Evolutionary conservation across 179 eudicot genomes (phyloP).

Genomic region (Heliamphora pulchella): DNA sequence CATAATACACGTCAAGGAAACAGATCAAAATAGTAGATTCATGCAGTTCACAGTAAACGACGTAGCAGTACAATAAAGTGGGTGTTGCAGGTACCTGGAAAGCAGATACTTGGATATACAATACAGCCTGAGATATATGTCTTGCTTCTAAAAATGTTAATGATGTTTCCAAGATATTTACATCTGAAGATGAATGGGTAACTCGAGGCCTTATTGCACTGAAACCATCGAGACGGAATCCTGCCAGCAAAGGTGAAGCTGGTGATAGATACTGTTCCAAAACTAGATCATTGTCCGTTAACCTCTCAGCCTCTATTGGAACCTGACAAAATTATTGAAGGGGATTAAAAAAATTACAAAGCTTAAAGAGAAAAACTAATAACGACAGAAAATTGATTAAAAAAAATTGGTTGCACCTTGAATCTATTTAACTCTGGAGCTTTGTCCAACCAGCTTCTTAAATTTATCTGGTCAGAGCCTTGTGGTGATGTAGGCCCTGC

Average conservation of each 20-base stretch:
- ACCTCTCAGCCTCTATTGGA: conserved; percentile 79
- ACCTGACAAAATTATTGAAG: conserved; percentile 41
- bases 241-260: conserved; percentile 78
- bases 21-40: not conserved
- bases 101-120: conserved; percentile 76
- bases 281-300: conserved; percentile 62
- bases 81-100: conserved; percentile 53
- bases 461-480: conserved; percentile 55
- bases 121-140: conserved; percentile 57
- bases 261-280: conserved; percentile 76
- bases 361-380: not conserved
- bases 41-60: not conserved
- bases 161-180: conserved; percentile 32
- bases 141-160: conserved; percentile 60
- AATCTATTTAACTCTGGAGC: conserved; percentile 76
- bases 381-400: not conserved
- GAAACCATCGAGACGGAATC: conserved; percentile 85
- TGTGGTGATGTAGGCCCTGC: conserved; percentile 38
- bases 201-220: conserved; percentile 82
- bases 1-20: not conserved
- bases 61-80: not conserved
- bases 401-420: conserved; percentile 47
- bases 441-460: conserved; percentile 70
- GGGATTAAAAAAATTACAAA: not conserved
- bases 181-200: conserved; percentile 60